These are phyloP conservation scores for Fistulifera solaris DNA, from an alignment of 108 stramenopile genomes.

Conservation along the genomic window DNA sequence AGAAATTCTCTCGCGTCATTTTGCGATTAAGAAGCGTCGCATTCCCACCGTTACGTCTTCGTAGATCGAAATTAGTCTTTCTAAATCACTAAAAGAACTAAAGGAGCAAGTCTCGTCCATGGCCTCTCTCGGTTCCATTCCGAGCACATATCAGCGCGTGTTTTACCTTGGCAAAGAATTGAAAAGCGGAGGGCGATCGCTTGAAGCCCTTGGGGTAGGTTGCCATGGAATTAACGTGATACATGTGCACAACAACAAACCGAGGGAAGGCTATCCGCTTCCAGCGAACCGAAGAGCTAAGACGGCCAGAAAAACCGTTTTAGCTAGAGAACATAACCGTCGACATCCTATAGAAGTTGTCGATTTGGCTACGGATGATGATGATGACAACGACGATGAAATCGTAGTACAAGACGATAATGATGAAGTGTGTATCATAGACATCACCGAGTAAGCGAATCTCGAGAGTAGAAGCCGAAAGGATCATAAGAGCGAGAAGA, in stretches of 20 bases:
- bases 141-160: conserved; percentile 43
- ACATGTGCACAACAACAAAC: background rate
- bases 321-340: background rate
- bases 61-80: too few relatives aligned
- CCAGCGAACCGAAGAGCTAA: background rate
- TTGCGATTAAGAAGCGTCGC: too few relatives aligned
- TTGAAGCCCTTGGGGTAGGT: conserved; percentile 46
- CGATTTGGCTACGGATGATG: background rate
- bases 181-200: conserved; percentile 46
- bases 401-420: background rate
- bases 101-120: conserved; percentile 21
- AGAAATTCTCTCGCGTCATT: too few relatives aligned
- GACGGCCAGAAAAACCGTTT: background rate
- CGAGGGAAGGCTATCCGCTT: background rate
- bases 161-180: conserved; percentile 71
- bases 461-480: too few relatives aligned
- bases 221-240: conserved; percentile 1
- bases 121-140: conserved; percentile 18
- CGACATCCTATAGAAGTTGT: background rate
- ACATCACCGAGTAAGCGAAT: too few relatives aligned
- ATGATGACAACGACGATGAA: background rate
- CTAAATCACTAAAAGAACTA: conserved; percentile 16
- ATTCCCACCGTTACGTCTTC: too few relatives aligned
- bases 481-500: too few relatives aligned
- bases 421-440: too few relatives aligned